phyloP scores from a whole-genome alignment of 495 filamentous ascomycete species.

The Mytilinidion resinicola region DNA sequence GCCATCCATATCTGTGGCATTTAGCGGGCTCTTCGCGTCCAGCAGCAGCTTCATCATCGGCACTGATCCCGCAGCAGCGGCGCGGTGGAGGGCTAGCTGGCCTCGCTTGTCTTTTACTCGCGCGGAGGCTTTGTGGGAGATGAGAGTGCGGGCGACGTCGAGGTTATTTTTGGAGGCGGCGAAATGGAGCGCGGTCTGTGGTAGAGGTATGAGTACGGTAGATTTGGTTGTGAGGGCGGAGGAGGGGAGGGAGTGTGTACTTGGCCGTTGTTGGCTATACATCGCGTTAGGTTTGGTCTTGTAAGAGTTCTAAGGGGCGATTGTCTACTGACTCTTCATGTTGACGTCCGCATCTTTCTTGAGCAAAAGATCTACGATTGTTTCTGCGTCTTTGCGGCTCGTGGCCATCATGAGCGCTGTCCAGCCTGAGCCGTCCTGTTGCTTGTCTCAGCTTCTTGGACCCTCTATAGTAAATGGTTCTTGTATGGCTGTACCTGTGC shows the following conservation, averaged over 20 bases:
- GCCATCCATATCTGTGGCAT: constrained; percentile 78
- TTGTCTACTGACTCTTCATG: constrained; percentile 54
- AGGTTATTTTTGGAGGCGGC: constrained; percentile 82
- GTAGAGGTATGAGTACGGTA: neutral
- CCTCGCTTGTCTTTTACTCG: constrained; percentile 78
- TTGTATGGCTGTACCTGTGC: constrained; percentile 52
- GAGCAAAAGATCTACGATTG: constrained; percentile 66
- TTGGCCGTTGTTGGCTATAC: constrained; percentile 34
- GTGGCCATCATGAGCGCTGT: constrained; percentile 91
- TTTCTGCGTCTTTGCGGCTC: constrained; percentile 64
- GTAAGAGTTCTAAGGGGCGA: neutral
- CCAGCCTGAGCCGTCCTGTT: constrained; percentile 82
- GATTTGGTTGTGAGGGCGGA: neutral
- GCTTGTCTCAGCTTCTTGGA: neutral
- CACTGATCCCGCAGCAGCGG: constrained; percentile 79
- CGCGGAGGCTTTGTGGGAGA: constrained; percentile 69
- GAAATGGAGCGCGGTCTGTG: constrained; percentile 83
- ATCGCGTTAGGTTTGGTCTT: neutral
- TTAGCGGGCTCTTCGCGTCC: constrained; percentile 67
- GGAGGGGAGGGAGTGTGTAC: constrained; percentile 5
- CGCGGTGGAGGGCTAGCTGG: constrained; percentile 83
- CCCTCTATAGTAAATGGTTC: no score
- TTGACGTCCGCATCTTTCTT: constrained; percentile 78
- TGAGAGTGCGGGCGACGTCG: constrained; percentile 68
- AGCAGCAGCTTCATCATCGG: constrained; percentile 79